Percentiles rank a stretch among this genome's conserved stretches.
Evolutionary conservation across 2,329 filamentous ascomycete species (phyloP).

Genomic region (Exophiala sp.): DNA sequence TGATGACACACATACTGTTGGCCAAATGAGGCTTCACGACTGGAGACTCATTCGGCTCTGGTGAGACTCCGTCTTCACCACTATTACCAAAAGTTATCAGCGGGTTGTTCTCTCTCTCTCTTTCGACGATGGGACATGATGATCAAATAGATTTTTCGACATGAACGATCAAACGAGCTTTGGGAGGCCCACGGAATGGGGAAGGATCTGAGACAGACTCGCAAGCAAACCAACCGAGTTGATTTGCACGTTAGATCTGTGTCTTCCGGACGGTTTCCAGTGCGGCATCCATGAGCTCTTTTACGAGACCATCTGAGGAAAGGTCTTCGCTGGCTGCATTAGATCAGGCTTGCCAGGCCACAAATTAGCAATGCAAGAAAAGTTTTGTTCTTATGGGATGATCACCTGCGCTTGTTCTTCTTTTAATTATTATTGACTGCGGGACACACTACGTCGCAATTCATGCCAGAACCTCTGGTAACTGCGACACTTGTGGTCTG

Average conservation of each 20-base stretch:
- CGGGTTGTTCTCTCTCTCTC: slow-evolving; percentile 24
- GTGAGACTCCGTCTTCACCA: slow-evolving; percentile 17
- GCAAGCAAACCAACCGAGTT: slow-evolving; percentile 12
- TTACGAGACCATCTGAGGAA: slow-evolving; percentile 22
- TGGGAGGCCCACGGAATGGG: slow-evolving; percentile 16
- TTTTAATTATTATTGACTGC: too few species aligned
- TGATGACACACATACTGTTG: slow-evolving; percentile 14
- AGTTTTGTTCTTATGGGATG: neutral
- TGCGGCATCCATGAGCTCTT: slow-evolving; percentile 17
- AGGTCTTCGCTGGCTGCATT: slow-evolving; percentile 27
- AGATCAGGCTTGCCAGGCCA: slow-evolving; percentile 27
- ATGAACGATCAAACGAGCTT: slow-evolving; percentile 26
- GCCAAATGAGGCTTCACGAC: slow-evolving; percentile 4
- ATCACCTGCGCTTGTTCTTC: neutral
- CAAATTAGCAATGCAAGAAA: slow-evolving; percentile 12
- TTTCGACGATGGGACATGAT: slow-evolving; percentile 28
- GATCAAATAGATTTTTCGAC: slow-evolving; percentile 29
- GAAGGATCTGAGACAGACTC: slow-evolving; percentile 2
- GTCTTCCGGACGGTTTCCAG: slow-evolving; percentile 18
- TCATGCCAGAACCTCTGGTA: too few species aligned
- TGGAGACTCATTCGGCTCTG: slow-evolving; percentile 8
- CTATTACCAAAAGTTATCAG: slow-evolving; percentile 26
- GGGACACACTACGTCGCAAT: too few species aligned
- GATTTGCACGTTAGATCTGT: slow-evolving; percentile 20
- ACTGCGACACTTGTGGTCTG: too few species aligned